Base-by-base conservation (phyloP, 2,329 filamentous ascomycete genomes). In the Gaeumannomyces sp. region DNA sequence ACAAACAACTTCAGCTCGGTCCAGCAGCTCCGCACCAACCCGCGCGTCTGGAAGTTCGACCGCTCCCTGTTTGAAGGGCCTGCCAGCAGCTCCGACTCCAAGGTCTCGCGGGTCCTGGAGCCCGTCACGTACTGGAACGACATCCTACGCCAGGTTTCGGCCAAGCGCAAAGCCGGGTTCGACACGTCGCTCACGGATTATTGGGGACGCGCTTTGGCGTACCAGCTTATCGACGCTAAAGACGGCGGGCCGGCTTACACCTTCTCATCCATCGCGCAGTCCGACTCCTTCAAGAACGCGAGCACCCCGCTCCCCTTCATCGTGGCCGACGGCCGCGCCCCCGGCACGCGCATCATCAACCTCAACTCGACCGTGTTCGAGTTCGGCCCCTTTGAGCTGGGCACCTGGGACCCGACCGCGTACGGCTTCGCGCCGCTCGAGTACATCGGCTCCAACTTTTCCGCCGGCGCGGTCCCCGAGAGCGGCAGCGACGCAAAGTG, bases 141-240 rank as follows among this genome's bases (percentile, higher is more conserved):
- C 38, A 76, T 94, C 8, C 73, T 78, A 22, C 74, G 81, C 31
- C 79, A 85, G n/a, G 89, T 92, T 0, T 65, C 76, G 0, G 77
- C 71, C 27, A 94, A 93, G 78, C 70, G 72, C 1, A 76, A 88
- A 66, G 88, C 88, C 22, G 85, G 86, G 1, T 92, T 82, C 72
- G 79, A 88, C 60, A 85, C 84, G 4, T 90, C 91, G 11, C 82
- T 97, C 65, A 97, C 93, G 0, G 93, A 97, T 78, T 92, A 92
- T 75, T 96, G 93, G 89, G 91, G 91, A 33, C 89, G 93, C 65
- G 91, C 91, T 60, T 82, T 97, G n/a, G 89, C 89, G 1, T 96
- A 90, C 76, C 93, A 97, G 77, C 83, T 97, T 61, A 84, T 97
- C 73, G 90, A 94, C 72, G 89, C 85, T 7, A 83, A 82, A 1